Percentiles rank a stretch among this genome's conserved stretches.
phyloP scores from a whole-genome alignment of 805 yeast genomes.

The Yarrowia sp. region DNA sequence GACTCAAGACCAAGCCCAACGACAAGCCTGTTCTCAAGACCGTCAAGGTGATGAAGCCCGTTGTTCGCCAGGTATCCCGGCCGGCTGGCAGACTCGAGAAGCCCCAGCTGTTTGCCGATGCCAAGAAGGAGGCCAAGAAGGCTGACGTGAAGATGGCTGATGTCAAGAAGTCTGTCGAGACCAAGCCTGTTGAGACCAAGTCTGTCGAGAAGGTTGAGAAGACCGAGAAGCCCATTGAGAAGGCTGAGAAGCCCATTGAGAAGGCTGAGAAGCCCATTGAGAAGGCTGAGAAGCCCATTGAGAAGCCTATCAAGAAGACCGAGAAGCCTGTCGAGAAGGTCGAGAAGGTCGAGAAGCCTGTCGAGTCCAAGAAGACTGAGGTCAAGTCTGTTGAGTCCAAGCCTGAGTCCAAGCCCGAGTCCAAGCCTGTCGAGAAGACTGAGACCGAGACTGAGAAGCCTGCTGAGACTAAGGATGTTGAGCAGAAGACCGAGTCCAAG shows the following conservation, averaged over 20 bases:
- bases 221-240: not conserved
- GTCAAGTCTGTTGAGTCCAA: not conserved
- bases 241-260: too few species aligned
- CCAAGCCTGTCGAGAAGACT: not conserved
- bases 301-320: not conserved
- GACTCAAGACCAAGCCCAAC: not conserved
- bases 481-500: not conserved
- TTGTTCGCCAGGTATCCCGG: not conserved
- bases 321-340: not conserved
- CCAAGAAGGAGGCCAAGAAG: not conserved
- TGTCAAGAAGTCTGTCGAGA: not conserved
- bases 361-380: slow-evolving; percentile 30
- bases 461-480: not conserved
- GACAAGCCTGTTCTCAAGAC: slow-evolving; percentile 17
- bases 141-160: not conserved
- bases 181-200: too few species aligned
- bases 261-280: too few species aligned
- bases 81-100: slow-evolving; percentile 12
- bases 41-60: slow-evolving; percentile 23
- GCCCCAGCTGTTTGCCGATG: not conserved
- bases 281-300: not conserved
- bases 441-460: not conserved
- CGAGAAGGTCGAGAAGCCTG: slow-evolving; percentile 25
- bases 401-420: not conserved
- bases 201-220: too few species aligned